Percentiles rank a stretch among this genome's conserved stretches.
These are phyloP conservation scores for Cercospora berteroae DNA, from an alignment of 2,329 filamentous ascomycete species.

Conservation along the genomic window DNA sequence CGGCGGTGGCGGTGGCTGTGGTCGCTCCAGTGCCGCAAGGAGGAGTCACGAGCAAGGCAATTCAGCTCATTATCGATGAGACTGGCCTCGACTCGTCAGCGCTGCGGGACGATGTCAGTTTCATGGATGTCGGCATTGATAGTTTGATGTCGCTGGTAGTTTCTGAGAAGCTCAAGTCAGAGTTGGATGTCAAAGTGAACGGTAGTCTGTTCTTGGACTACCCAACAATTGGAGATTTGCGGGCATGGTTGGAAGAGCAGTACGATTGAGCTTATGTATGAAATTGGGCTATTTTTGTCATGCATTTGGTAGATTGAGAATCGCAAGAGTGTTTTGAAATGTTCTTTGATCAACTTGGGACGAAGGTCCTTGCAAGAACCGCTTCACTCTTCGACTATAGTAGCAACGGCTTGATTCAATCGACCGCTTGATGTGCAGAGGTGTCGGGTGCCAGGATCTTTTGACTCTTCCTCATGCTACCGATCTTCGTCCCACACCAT, in stretches of 20 bases:
- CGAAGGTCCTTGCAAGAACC: too few species aligned
- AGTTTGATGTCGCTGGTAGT: conserved; percentile 41
- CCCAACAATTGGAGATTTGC: conserved; percentile 21
- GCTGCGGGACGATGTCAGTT: conserved; percentile 30
- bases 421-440: not conserved
- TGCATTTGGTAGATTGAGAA: not conserved
- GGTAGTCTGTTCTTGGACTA: conserved; percentile 31
- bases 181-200: conserved; percentile 36
- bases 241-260: not conserved
- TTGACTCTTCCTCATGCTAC: not conserved
- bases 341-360: too few species aligned
- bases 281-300: not conserved
- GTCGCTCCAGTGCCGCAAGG: not conserved
- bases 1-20: not conserved
- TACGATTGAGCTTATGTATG: not conserved
- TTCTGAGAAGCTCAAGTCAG: conserved; percentile 35
- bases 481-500: not conserved
- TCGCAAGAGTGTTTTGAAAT: too few species aligned
- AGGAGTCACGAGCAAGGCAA: conserved; percentile 15
- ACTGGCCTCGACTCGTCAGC: conserved; percentile 29
- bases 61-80: conserved; percentile 35
- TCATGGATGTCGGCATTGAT: conserved; percentile 39
- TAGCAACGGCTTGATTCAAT: not conserved
- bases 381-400: too few species aligned
- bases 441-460: not conserved